Percentiles rank a stretch among this genome's conserved stretches.
Evolutionary conservation across 306 rosid species (phyloP).

Genomic region (Cicer arietinum): DNA sequence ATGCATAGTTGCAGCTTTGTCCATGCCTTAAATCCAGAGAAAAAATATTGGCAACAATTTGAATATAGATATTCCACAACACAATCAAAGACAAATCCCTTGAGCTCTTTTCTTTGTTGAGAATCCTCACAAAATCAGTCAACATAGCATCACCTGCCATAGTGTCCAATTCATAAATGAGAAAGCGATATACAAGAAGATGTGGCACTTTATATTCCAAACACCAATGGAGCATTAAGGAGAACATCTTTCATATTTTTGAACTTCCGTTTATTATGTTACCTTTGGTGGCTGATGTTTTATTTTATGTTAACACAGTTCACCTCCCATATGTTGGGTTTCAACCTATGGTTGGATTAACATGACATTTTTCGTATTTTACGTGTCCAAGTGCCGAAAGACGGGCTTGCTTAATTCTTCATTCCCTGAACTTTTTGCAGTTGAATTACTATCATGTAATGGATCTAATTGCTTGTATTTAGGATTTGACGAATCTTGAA

Average conservation of each 20-base stretch:
- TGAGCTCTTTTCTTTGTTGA: slow-evolving; percentile 47
- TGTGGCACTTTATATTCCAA: slow-evolving; percentile 52
- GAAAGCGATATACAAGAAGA: slow-evolving; percentile 50
- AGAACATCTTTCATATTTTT: slow-evolving; percentile 61
- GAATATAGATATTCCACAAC: slow-evolving; percentile 66
- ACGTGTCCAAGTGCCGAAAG: too few species aligned
- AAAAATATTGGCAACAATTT: slow-evolving; percentile 49
- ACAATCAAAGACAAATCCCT: slow-evolving; percentile 66
- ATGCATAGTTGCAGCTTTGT: slow-evolving; percentile 44
- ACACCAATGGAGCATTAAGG: slow-evolving; percentile 65
- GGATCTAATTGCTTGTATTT: too few species aligned
- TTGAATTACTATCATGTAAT: too few species aligned
- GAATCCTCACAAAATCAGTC: slow-evolving; percentile 46
- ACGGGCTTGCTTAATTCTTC: too few species aligned
- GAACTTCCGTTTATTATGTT: slow-evolving; percentile 31
- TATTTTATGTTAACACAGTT: too few species aligned
- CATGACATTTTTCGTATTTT: too few species aligned
- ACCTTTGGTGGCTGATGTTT: too few species aligned
- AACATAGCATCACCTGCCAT: slow-evolving; percentile 46
- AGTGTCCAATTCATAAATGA: slow-evolving; percentile 57
- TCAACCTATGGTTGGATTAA: too few species aligned
- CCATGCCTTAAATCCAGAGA: slow-evolving; percentile 61
- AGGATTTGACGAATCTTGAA: too few species aligned
- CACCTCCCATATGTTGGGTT: too few species aligned
- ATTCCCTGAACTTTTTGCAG: too few species aligned